A percentile compares a stretch with the other conserved stretches of the same genome.
phyloP scores from a whole-genome alignment of 2,329 filamentous ascomycete genomes.

The Alternaria angustiovoidea region DNA sequence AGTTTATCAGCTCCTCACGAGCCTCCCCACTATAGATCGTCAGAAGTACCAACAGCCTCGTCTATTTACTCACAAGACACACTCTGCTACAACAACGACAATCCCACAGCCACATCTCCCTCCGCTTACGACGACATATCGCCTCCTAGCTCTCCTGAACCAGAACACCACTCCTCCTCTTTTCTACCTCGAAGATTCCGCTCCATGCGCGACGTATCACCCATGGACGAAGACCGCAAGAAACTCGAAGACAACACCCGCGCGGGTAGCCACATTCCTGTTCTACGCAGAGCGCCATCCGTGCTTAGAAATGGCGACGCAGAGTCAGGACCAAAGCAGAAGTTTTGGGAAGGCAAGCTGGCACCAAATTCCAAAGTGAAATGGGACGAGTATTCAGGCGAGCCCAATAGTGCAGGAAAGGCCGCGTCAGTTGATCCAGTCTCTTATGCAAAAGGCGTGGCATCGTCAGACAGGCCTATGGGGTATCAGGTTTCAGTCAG shows the following conservation, averaged over 20 bases:
- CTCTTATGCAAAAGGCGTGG: slow-evolving; percentile 34
- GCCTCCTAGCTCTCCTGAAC: slow-evolving; percentile 51
- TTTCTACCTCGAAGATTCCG: slow-evolving; percentile 38
- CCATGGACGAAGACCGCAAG: slow-evolving; percentile 49
- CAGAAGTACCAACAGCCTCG: slow-evolving; percentile 53
- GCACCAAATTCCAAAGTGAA: slow-evolving; percentile 49
- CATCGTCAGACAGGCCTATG: slow-evolving; percentile 30
- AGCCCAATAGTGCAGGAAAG: slow-evolving; percentile 64
- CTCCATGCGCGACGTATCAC: slow-evolving; percentile 51
- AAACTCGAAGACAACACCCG: slow-evolving; percentile 11
- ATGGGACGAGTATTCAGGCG: slow-evolving; percentile 74
- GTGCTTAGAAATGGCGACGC: slow-evolving; percentile 27
- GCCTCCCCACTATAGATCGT: slow-evolving; percentile 33
- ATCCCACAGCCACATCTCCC: slow-evolving; percentile 24
- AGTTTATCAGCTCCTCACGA: slow-evolving; percentile 36
- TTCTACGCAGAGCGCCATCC: slow-evolving; percentile 44
- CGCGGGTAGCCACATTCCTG: slow-evolving; percentile 42
- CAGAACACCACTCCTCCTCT: slow-evolving; percentile 31
- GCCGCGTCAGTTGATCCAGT: slow-evolving; percentile 66
- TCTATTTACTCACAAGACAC: slow-evolving; percentile 69
- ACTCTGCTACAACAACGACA: slow-evolving; percentile 44
- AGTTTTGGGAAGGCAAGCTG: slow-evolving; percentile 50
- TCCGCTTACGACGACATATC: slow-evolving; percentile 47
- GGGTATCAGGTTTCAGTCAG: slow-evolving; percentile 47
- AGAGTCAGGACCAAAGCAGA: slow-evolving; percentile 32